A percentile compares a stretch with the other conserved stretches of the same genome.
phyloP scores from a whole-genome alignment of 768 basidiomycete species.

The Tremella fuciformis region DNA sequence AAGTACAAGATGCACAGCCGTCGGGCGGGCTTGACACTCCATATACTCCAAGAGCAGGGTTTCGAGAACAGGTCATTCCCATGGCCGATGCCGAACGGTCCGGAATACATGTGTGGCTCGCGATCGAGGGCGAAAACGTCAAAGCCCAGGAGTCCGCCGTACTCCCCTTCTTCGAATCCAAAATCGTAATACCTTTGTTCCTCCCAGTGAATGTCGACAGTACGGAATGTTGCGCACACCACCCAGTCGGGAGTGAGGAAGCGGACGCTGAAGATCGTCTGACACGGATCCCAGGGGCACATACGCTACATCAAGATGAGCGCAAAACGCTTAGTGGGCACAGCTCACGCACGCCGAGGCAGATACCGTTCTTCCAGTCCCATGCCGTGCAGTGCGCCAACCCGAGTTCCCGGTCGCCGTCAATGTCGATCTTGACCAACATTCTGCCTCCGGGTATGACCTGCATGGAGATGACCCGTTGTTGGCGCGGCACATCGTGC shows the following conservation, averaged over 20 bases:
- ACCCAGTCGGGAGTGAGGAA: slow-evolving; percentile 3
- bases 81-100: no score
- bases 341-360: neutral
- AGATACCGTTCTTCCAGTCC: slow-evolving; percentile 5
- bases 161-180: no score
- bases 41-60: no score
- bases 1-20: no score
- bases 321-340: neutral
- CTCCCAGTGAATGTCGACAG: no score
- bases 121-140: no score
- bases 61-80: no score
- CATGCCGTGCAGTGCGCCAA: neutral
- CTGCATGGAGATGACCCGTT: neutral
- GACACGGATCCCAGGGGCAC: neutral
- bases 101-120: no score
- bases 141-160: no score
- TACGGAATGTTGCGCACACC: neutral
- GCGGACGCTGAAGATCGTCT: neutral
- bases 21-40: no score
- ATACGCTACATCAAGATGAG: neutral
- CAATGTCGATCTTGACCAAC: neutral
- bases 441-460: slow-evolving; percentile 3
- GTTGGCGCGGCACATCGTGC: neutral
- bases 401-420: neutral
- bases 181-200: no score